Percentiles rank a stretch among this genome's conserved stretches.
These are phyloP conservation scores for Dendrostoma leiphaemia DNA, from an alignment of 2,329 filamentous ascomycete species.

Conservation along the genomic window DNA sequence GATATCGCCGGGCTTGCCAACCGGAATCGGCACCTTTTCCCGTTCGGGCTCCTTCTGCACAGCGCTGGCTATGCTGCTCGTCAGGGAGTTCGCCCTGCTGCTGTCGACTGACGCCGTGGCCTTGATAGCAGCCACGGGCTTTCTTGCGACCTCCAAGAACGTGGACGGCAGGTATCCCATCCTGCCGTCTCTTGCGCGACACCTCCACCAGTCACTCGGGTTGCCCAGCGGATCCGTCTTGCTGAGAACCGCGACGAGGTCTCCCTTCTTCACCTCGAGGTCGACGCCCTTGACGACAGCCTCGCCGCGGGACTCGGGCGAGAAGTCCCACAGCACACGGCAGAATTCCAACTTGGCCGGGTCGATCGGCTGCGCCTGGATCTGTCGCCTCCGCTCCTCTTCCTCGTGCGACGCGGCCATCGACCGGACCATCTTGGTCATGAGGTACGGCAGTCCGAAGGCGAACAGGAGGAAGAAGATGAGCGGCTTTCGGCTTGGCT, in stretches of 20 bases:
- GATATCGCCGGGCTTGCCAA: constrained; percentile 50
- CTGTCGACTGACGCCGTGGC: constrained; percentile 43
- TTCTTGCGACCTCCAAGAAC: constrained; percentile 75
- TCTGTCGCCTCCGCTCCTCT: constrained; percentile 63
- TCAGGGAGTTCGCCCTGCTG: constrained; percentile 48
- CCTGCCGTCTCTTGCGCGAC: constrained; percentile 82
- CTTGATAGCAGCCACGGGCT: constrained; percentile 54
- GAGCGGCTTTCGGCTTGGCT: constrained; percentile 90
- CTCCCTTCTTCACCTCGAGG: constrained; percentile 88
- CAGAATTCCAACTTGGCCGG: constrained; percentile 95
- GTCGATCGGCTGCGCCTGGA: constrained; percentile 63
- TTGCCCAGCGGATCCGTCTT: constrained; percentile 92
- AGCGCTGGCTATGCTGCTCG: constrained; percentile 35
- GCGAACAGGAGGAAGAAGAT: constrained; percentile 94
- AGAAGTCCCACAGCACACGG: constrained; percentile 90
- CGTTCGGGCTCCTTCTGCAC: constrained; percentile 25
- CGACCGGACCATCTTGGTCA: constrained; percentile 90
- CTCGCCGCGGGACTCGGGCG: constrained; percentile 65
- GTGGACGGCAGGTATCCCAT: constrained; percentile 90
- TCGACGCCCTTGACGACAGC: constrained; percentile 70
- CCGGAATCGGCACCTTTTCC: constrained; percentile 31
- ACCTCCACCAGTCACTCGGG: constrained; percentile 95
- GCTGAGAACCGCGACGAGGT: constrained; percentile 89
- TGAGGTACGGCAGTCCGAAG: constrained; percentile 92
- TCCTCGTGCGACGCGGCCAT: constrained; percentile 83